Percentiles rank a stretch among this genome's conserved stretches.
Evolutionary conservation across 768 basidiomycete species (phyloP).

Genomic region (Lenzites betulinus): DNA sequence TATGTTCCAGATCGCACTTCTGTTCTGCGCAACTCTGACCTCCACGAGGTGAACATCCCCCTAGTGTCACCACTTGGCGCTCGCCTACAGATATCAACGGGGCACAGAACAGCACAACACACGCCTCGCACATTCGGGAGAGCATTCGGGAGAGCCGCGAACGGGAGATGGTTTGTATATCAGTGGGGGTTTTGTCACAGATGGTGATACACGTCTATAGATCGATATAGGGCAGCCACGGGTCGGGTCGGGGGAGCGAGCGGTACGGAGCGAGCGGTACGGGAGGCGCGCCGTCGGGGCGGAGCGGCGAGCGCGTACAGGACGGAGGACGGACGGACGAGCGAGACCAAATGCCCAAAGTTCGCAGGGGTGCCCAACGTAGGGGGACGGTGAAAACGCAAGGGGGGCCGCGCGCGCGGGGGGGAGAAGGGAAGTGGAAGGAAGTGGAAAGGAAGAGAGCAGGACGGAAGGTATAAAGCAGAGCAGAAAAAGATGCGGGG

Average conservation of each 20-base stretch:
- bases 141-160: too few species aligned
- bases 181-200: slow-evolving; percentile 4
- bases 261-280: not conserved
- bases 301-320: not conserved
- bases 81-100: too few species aligned
- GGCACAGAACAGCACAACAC: too few species aligned
- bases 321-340: not conserved
- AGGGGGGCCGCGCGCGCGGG: not conserved
- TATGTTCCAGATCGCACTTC: too few species aligned
- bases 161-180: not conserved
- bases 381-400: not conserved
- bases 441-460: not conserved
- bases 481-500: not conserved
- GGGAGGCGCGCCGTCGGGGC: not conserved
- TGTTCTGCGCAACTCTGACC: too few species aligned
- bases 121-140: too few species aligned
- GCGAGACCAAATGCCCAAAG: too few species aligned
- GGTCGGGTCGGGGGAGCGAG: not conserved
- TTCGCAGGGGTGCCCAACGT: too few species aligned
- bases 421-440: not conserved
- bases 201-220: slow-evolving; percentile 23
- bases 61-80: too few species aligned
- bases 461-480: not conserved
- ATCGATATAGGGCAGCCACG: not conserved
- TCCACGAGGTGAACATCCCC: too few species aligned